These are phyloP conservation scores for Rugonectria rugulosa DNA, from an alignment of 2,329 filamentous ascomycete genomes.

Conservation along the genomic window DNA sequence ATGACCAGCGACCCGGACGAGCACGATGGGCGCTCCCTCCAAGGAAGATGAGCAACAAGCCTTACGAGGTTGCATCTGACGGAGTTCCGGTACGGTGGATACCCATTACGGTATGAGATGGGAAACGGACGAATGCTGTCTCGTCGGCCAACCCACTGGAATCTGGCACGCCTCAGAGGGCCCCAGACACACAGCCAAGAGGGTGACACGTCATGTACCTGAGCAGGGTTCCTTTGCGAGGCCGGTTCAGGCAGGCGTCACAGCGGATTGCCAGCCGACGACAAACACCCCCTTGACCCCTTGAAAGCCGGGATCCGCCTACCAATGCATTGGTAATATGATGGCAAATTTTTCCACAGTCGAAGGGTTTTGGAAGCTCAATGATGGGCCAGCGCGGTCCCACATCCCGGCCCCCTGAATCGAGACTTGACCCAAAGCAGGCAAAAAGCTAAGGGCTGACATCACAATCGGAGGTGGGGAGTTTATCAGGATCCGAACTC, in stretches of 20 bases:
- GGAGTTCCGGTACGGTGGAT: constrained; percentile 69
- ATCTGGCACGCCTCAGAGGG: neutral
- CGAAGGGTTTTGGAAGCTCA: constrained; percentile 39
- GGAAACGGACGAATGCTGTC: neutral
- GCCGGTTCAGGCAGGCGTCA: constrained; percentile 32
- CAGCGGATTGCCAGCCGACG: constrained; percentile 23
- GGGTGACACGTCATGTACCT: constrained; percentile 39
- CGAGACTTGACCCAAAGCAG: constrained; percentile 18
- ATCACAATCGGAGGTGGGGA: constrained; percentile 14
- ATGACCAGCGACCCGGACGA: constrained; percentile 70
- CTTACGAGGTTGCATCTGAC: constrained; percentile 64
- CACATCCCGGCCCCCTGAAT: constrained; percentile 29
- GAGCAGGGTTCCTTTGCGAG: constrained; percentile 36
- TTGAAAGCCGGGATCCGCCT: constrained; percentile 5
- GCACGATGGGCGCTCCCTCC: constrained; percentile 74
- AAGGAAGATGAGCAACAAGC: constrained; percentile 60
- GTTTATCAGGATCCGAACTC: constrained; percentile 29
- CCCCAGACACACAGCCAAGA: neutral
- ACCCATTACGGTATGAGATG: constrained; percentile 41
- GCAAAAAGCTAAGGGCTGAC: constrained; percentile 18
- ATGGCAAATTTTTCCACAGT: constrained; percentile 39
- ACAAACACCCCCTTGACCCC: constrained; percentile 18
- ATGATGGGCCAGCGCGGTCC: constrained; percentile 23
- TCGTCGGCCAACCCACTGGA: constrained; percentile 15
- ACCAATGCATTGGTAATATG: constrained; percentile 37